Percentiles rank a stretch among this genome's conserved stretches.
Conservation (phyloP, 192 early-diverging fungal genomes). For the Endogone sp. region DNA sequence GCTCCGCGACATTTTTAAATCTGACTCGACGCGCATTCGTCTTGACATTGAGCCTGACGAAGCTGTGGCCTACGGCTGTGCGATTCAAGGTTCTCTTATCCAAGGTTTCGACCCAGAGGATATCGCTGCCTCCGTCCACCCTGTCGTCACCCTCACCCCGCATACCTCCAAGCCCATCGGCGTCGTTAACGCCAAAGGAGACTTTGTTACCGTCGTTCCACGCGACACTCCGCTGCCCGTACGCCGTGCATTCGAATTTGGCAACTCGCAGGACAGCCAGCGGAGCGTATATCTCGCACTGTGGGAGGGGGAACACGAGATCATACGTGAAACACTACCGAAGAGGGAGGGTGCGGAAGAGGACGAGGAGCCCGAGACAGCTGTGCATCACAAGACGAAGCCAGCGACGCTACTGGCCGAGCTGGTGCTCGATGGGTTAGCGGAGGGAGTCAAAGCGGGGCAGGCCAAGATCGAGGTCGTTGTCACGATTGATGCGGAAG, state of each 20-base stretch:
- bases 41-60: slow-evolving; percentile 91
- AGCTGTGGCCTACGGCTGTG: slow-evolving; percentile 86
- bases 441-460: slow-evolving; percentile 44
- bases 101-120: slow-evolving; percentile 59
- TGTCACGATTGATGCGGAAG: slow-evolving; percentile 42
- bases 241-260: slow-evolving; percentile 70
- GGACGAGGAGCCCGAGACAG: slow-evolving; percentile 42
- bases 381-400: slow-evolving; percentile 39
- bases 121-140: slow-evolving; percentile 46
- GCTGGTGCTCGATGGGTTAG: slow-evolving; percentile 54
- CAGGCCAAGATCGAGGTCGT: slow-evolving; percentile 43
- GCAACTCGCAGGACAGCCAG: slow-evolving; percentile 59
- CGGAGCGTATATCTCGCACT: slow-evolving; percentile 75
- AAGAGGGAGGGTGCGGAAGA: slow-evolving; percentile 50
- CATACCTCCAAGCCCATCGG: slow-evolving; percentile 76
- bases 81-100: slow-evolving; percentile 80
- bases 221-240: slow-evolving; percentile 85
- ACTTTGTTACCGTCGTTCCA: slow-evolving; percentile 77
- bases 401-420: slow-evolving; percentile 61
- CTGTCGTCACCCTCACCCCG: slow-evolving; percentile 46
- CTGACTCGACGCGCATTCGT: slow-evolving; percentile 60
- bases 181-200: slow-evolving; percentile 62
- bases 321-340: slow-evolving; percentile 41
- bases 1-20: slow-evolving; percentile 68
- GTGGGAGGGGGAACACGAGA: slow-evolving; percentile 75